A percentile compares a stretch with the other conserved stretches of the same genome.
These are phyloP conservation scores for Veloboletus limbatus DNA, from an alignment of 1,284 basidiomycete species.

Conservation along the genomic window DNA sequence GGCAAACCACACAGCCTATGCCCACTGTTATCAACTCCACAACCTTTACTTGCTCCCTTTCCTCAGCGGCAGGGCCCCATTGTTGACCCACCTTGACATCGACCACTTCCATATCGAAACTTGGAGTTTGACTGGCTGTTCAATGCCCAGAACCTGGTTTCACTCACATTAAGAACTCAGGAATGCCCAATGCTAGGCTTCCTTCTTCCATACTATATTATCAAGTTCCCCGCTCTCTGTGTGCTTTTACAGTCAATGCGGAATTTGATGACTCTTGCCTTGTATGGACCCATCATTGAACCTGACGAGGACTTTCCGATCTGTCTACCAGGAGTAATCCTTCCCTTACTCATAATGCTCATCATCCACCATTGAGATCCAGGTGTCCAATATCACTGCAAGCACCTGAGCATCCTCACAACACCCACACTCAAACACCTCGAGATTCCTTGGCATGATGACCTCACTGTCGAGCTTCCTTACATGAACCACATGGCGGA, in stretches of 20 bases:
- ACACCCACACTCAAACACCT: conserved; percentile 17
- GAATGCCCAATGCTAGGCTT: conserved; percentile 6
- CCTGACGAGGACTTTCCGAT: conserved; percentile 12
- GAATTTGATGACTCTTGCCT: conserved; percentile 10
- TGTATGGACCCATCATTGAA: conserved; percentile 23
- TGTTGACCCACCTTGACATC: conserved; percentile 16
- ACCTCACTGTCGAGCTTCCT: conserved; percentile 11
- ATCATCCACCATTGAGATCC: conserved; percentile 19
- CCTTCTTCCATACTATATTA: conserved; percentile 16
- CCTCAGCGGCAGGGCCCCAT: conserved; percentile 12
- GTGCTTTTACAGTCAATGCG: conserved; percentile 14
- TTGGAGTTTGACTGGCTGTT: conserved; percentile 9
- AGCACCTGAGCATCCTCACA: conserved; percentile 15
- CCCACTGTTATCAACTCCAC: conserved; percentile 10
- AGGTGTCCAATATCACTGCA: conserved; percentile 18
- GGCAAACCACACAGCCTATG: conserved; percentile 8
- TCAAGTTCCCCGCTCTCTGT: conserved; percentile 16
- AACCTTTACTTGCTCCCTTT: conserved; percentile 17
- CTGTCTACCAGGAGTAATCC: conserved; percentile 1
- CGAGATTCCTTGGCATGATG: conserved; percentile 25
- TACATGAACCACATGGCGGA: conserved; percentile 3
- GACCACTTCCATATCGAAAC: conserved; percentile 22
- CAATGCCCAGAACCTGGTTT: conserved; percentile 10
- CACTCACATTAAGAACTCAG: conserved; percentile 15
- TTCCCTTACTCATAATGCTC: conserved; percentile 14